Conservation (phyloP, 345 rosid species). For the Carallia brachiata region DNA sequence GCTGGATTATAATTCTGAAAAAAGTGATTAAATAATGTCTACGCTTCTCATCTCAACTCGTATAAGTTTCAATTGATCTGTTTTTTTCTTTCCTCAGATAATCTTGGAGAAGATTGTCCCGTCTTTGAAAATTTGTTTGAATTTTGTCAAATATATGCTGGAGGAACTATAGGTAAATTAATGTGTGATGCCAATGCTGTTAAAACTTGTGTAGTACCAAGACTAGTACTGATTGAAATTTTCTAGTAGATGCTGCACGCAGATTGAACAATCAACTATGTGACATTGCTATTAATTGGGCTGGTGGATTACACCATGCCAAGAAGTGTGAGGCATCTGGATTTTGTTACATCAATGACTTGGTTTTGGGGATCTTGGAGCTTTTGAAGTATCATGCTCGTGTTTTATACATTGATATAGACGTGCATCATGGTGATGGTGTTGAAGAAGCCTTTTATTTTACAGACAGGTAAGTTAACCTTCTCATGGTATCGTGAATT, state of each 20-base stretch:
- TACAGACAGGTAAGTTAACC: conserved; percentile 73
- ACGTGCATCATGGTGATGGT: conserved; percentile 99
- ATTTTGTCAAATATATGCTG: conserved; percentile 97
- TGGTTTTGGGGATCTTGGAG: conserved; percentile 94
- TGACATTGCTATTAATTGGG: conserved; percentile 99
- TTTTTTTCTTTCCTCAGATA: conserved; percentile 44
- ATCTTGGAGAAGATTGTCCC: conserved; percentile 97
- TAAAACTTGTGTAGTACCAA: conserved; percentile 3
- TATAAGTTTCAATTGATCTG: background rate
- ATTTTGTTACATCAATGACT: conserved; percentile 95
- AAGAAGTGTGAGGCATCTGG: conserved; percentile 98
- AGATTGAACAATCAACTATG: conserved; percentile 89
- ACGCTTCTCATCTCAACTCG: background rate
- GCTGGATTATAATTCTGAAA: background rate
- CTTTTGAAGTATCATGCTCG: conserved; percentile 87
- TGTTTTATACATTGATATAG: conserved; percentile 86
- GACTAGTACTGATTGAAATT: conserved; percentile 9
- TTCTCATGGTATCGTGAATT: conserved; percentile 11
- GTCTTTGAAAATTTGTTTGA: conserved; percentile 92
- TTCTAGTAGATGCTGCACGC: conserved; percentile 75
- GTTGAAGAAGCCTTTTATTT: conserved; percentile 99
- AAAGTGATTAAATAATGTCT: background rate
- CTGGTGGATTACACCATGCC: conserved; percentile 98
- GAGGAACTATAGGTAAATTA: conserved; percentile 87
- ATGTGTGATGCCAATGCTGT: background rate